phyloP scores from a whole-genome alignment of 768 basidiomycete species.

The Mycena capillaripes region DNA sequence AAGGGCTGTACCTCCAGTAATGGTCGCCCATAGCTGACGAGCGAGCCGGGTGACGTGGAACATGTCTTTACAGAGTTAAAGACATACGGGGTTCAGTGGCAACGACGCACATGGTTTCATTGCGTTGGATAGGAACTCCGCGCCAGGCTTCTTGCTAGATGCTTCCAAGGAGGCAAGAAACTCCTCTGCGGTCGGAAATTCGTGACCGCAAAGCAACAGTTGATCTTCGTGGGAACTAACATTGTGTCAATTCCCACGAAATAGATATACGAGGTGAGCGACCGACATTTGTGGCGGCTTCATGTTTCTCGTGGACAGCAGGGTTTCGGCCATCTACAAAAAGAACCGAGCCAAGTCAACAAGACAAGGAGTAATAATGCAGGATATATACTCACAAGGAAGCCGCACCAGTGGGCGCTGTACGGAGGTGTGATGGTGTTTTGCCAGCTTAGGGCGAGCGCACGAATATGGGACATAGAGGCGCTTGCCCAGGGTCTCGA shows the following conservation, averaged over 20 bases:
- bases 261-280: too few relatives aligned
- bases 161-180: too few relatives aligned
- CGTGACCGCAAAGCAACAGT: too few relatives aligned
- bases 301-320: too few relatives aligned
- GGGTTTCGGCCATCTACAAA: constrained; percentile 10
- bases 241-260: too few relatives aligned
- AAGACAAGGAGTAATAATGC: neutral
- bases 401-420: neutral
- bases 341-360: neutral
- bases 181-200: too few relatives aligned
- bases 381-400: neutral
- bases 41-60: too few relatives aligned
- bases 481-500: constrained; percentile 17
- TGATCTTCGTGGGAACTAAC: too few relatives aligned
- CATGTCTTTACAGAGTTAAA: too few relatives aligned
- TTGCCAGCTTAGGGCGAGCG: neutral
- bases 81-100: neutral
- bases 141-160: too few relatives aligned
- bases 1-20: neutral
- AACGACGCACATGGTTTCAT: neutral
- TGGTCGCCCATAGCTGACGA: neutral
- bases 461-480: constrained; percentile 11
- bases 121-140: neutral
- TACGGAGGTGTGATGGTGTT: neutral
- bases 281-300: constrained; percentile 7